Evolutionary conservation across 169 alveolate genomes (phyloP).

Genomic region (Plasmodium fragile): DNA sequence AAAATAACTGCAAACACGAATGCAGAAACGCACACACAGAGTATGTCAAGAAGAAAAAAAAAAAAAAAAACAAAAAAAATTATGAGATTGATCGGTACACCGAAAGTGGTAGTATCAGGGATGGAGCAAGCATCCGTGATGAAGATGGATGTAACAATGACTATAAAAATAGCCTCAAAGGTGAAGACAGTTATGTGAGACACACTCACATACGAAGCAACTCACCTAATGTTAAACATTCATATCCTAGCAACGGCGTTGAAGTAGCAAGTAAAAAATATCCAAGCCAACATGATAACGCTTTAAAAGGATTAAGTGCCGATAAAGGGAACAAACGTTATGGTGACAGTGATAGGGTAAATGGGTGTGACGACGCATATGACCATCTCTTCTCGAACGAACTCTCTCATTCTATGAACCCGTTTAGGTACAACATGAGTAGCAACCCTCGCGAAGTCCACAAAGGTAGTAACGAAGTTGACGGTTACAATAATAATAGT

Average conservation of each 20-base stretch:
- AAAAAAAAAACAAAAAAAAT: neutral
- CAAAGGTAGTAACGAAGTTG: neutral
- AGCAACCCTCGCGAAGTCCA: neutral
- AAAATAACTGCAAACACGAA: neutral
- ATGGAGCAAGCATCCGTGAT: neutral
- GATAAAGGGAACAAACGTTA: neutral
- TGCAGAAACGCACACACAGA: neutral
- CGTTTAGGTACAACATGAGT: neutral
- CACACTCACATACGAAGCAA: neutral
- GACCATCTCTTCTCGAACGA: neutral
- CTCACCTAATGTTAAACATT: neutral
- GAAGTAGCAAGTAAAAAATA: neutral
- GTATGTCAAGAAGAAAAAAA: constrained; percentile 7
- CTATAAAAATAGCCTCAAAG: neutral
- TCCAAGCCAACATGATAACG: neutral
- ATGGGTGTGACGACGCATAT: neutral
- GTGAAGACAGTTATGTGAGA: neutral
- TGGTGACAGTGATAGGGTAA: neutral
- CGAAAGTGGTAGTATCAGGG: neutral
- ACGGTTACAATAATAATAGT: neutral
- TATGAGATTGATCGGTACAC: neutral
- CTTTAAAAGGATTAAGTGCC: neutral
- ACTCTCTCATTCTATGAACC: neutral
- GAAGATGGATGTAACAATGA: neutral
- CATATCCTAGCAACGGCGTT: neutral